Evolutionary conservation across 2,329 filamentous ascomycete genomes (phyloP), one percentile per base, ranked within the genome.

Genomic region (Grosmannia serpens): DNA sequence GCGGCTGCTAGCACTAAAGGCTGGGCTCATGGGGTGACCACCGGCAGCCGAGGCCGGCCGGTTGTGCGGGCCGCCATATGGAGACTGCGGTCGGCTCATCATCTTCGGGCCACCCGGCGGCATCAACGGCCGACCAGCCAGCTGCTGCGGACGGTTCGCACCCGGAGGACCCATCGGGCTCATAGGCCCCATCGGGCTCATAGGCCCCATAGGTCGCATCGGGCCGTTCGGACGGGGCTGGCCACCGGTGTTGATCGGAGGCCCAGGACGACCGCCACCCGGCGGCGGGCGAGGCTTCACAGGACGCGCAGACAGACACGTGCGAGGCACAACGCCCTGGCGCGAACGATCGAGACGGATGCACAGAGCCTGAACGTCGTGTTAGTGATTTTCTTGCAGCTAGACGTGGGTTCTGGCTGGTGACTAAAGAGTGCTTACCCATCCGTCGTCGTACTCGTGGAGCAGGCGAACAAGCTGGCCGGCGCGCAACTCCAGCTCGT

Each of bases 371-470:
- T 91, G 63, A 4, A 26, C 13, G 9, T 3, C 2, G 15, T 10
- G 27, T 33, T n/a, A 52, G 50, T n/a, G 17, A n/a, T 10, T 13
- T 7, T 33, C 7, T 26, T 38, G 50, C 13, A 27, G 8, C 10
- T 2, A 24, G 1, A 27, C 4, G 22, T 4, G 5, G 38, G 17
- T 11, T 15, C 20, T 20, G 38, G 17, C 13, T 15, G 15, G 38
- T 3, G 17, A 1, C 55, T 22, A n/a, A 33, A 3, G 7, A 56
- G 31, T 58, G 80, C 88, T 81, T 81, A 92, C 89, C 94, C 94
- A 99, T 67, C 94, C 94, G 73, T 99, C 94, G 69, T 99, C 94
- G 67, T 97, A 99, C 73, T 96, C 91, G 68, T 97, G 92, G 56
- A 97, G 78, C 63, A 99, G 77, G 63, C 92, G 83, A 55, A 97